Evolutionary conservation across 2,329 filamentous ascomycete species (phyloP).

Genomic region (Calonectria naviculata): DNA sequence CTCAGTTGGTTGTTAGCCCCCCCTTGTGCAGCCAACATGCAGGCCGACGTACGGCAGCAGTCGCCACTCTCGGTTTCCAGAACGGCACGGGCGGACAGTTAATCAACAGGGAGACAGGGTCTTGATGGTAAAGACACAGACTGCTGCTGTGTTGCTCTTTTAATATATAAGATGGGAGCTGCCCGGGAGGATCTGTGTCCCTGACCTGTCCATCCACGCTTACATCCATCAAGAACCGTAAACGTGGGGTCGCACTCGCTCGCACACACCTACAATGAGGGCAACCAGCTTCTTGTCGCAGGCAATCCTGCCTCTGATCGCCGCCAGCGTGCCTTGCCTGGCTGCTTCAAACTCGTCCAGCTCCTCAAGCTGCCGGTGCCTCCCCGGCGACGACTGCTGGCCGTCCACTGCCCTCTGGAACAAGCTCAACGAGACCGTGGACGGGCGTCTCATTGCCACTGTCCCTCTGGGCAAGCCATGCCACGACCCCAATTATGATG

Average conservation of each 20-base stretch:
- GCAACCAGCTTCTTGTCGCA: constrained; percentile 13
- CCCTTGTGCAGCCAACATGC: background rate
- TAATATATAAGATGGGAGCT: constrained; percentile 3
- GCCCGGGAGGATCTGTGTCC: background rate
- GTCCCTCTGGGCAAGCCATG: constrained; percentile 62
- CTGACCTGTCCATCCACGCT: background rate
- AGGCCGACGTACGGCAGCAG: background rate
- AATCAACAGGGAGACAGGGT: background rate
- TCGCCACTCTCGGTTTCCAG: background rate
- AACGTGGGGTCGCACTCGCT: background rate
- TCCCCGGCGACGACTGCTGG: constrained; percentile 65
- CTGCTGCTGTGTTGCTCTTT: background rate
- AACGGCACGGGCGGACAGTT: background rate
- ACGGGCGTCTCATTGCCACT: constrained; percentile 61
- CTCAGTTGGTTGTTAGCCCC: background rate
- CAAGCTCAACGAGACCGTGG: constrained; percentile 60
- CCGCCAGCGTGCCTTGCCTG: constrained; percentile 11
- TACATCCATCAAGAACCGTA: background rate
- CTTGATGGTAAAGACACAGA: background rate
- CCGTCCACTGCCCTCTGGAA: constrained; percentile 58
- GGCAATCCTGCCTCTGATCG: constrained; percentile 28
- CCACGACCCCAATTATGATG: constrained; percentile 60
- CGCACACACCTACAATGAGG: constrained; percentile 26
- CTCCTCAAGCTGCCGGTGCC: constrained; percentile 54
- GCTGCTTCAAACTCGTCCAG: background rate